Conservation (phyloP, 768 basidiomycete species). For the Leccinum broughii region DNA sequence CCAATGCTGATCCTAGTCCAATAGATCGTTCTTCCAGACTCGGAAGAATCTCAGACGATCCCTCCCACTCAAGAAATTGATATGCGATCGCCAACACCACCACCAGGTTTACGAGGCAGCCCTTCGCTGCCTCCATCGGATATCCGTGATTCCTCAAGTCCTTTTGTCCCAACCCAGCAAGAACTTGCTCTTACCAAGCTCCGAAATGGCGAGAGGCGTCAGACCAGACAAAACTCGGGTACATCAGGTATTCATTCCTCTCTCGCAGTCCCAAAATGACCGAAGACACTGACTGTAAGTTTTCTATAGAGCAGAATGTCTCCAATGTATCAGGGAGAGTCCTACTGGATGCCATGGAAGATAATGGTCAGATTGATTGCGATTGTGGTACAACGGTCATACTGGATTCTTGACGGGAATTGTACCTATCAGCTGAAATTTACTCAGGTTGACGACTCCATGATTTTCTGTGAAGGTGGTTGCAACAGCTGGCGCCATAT, state of each 20-base stretch:
- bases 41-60: slow-evolving; percentile 57
- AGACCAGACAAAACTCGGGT: slow-evolving; percentile 38
- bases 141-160: slow-evolving; percentile 15
- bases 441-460: slow-evolving; percentile 54
- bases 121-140: slow-evolving; percentile 33
- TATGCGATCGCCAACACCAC: slow-evolving; percentile 27
- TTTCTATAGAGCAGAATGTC: slow-evolving; percentile 14
- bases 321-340: background rate
- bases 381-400: slow-evolving; percentile 64
- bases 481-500: slow-evolving; percentile 75
- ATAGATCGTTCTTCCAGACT: slow-evolving; percentile 25
- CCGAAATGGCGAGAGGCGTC: slow-evolving; percentile 10
- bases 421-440: background rate
- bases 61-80: slow-evolving; percentile 34
- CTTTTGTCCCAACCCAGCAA: slow-evolving; percentile 26
- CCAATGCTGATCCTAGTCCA: slow-evolving; percentile 6
- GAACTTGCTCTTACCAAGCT: slow-evolving; percentile 15
- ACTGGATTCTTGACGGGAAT: background rate
- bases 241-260: slow-evolving; percentile 44
- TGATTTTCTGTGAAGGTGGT: slow-evolving; percentile 67
- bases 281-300: slow-evolving; percentile 37
- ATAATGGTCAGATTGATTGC: slow-evolving; percentile 54
- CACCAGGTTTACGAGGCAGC: slow-evolving; percentile 14
- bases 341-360: slow-evolving; percentile 14
- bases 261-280: background rate